Evolutionary conservation across 352 stramenopile genomes (phyloP).

Genomic region (Phytophthora quininea): DNA sequence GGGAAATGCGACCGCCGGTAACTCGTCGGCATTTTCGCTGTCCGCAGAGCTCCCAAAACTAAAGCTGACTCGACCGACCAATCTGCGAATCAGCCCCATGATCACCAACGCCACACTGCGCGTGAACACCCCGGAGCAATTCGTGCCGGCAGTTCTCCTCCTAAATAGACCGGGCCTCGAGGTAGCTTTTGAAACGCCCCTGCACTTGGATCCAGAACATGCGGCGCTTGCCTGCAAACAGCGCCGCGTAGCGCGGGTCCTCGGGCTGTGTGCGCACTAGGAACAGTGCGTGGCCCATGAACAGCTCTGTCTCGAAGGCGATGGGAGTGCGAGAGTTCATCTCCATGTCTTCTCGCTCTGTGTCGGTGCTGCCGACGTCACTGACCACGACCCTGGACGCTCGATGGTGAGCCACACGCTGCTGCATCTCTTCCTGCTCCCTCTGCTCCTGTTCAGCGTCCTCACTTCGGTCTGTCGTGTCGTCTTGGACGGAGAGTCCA

Average conservation of each 20-base stretch:
- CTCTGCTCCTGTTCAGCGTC: neutral
- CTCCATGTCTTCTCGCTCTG: slow-evolving; percentile 23
- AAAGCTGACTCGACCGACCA: slow-evolving; percentile 70
- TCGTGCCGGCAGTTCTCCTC: slow-evolving; percentile 66
- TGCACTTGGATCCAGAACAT: slow-evolving; percentile 92
- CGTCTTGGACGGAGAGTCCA: slow-evolving; percentile 6
- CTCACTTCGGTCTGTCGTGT: slow-evolving; percentile 4
- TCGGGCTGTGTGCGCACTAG: slow-evolving; percentile 77
- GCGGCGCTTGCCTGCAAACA: slow-evolving; percentile 70
- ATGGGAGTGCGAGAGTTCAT: slow-evolving; percentile 72
- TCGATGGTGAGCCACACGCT: slow-evolving; percentile 9
- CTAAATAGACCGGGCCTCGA: slow-evolving; percentile 65
- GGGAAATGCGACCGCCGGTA: slow-evolving; percentile 76
- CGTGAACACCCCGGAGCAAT: slow-evolving; percentile 78
- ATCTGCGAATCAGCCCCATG: slow-evolving; percentile 72
- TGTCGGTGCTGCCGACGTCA: slow-evolving; percentile 38
- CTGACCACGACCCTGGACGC: slow-evolving; percentile 40
- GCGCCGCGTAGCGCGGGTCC: slow-evolving; percentile 50
- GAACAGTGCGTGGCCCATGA: slow-evolving; percentile 79
- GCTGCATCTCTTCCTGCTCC: slow-evolving; percentile 12
- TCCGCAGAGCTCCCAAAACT: slow-evolving; percentile 62
- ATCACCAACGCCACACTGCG: slow-evolving; percentile 79
- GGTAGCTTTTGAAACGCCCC: slow-evolving; percentile 76
- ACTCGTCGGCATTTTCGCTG: slow-evolving; percentile 28
- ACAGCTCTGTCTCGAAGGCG: slow-evolving; percentile 89